phyloP scores from a whole-genome alignment of 2,329 filamentous ascomycete species.

The Nemania sp. region DNA sequence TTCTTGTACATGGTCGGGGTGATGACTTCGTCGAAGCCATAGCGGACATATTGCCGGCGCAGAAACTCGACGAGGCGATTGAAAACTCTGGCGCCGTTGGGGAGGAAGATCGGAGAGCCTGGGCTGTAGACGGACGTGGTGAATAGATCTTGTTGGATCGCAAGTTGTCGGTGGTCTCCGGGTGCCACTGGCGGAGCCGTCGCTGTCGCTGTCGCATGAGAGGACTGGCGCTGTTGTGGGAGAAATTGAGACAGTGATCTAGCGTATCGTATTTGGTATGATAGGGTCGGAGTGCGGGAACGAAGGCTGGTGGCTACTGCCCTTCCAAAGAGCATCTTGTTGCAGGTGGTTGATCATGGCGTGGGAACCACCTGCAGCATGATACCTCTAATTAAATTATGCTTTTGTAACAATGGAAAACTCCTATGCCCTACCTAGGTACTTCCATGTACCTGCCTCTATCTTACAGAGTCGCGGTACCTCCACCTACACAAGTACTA shows the following conservation, averaged over 20 bases:
- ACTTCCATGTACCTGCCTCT: too few species aligned
- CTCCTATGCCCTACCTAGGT: too few species aligned
- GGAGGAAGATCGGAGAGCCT: conserved; percentile 82
- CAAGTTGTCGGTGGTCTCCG: conserved; percentile 63
- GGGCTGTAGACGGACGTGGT: conserved; percentile 79
- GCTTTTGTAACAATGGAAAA: too few species aligned
- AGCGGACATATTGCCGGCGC: conserved; percentile 79
- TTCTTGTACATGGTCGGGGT: conserved; percentile 92
- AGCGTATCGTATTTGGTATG: conserved; percentile 22
- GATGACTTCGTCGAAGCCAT: conserved; percentile 86
- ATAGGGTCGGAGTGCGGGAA: conserved; percentile 22
- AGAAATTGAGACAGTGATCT: conserved; percentile 5
- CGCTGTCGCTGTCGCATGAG: conserved; percentile 26
- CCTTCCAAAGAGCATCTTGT: conserved; percentile 35
- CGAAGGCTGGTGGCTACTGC: conserved; percentile 19
- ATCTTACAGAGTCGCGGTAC: too few species aligned
- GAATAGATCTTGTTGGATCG: conserved; percentile 73
- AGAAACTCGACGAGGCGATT: conserved; percentile 82
- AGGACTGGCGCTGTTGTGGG: conserved; percentile 34
- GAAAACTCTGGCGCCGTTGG: conserved; percentile 80
- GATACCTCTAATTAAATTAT: background rate
- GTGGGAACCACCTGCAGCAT: background rate
- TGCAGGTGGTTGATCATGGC: conserved; percentile 26
- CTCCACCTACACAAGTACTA: background rate
- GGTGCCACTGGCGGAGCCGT: conserved; percentile 28